Conservation (phyloP, 1,139 yeast genomes). For the Taiozyma sp. region DNA sequence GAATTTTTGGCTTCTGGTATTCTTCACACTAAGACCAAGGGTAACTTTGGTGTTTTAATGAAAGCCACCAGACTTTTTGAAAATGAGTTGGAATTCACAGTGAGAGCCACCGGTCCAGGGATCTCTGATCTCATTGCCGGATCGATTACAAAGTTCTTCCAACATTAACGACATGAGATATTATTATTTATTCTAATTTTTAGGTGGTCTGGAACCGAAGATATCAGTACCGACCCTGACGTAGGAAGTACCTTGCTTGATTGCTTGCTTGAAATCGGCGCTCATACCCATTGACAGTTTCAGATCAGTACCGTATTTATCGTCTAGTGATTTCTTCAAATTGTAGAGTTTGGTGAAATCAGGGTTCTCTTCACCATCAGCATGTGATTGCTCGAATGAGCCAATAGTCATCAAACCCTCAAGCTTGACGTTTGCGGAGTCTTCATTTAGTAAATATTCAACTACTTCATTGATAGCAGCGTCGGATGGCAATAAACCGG, state of each 20-base stretch:
- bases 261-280: slow-evolving; percentile 80
- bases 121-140: slow-evolving; percentile 12
- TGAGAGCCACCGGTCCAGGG: slow-evolving; percentile 25
- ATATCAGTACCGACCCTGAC: slow-evolving; percentile 92
- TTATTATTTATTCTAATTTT: slow-evolving; percentile 16
- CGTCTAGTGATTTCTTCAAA: slow-evolving; percentile 45
- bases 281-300: slow-evolving; percentile 98
- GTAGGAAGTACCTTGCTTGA: slow-evolving; percentile 80
- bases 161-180: slow-evolving; percentile 1
- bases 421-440: slow-evolving; percentile 50
- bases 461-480: slow-evolving; percentile 42
- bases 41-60: slow-evolving; percentile 33
- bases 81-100: slow-evolving; percentile 18
- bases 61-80: slow-evolving; percentile 30
- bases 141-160: slow-evolving; percentile 16
- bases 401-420: slow-evolving; percentile 96
- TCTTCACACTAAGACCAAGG: slow-evolving; percentile 36
- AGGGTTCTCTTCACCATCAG: slow-evolving; percentile 46
- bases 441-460: slow-evolving; percentile 43
- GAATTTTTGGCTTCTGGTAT: slow-evolving; percentile 67
- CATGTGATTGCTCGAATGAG: slow-evolving; percentile 59
- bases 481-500: slow-evolving; percentile 56
- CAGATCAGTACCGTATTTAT: slow-evolving; percentile 41
- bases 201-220: slow-evolving; percentile 71
- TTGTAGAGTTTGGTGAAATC: slow-evolving; percentile 62